phyloP scores from a whole-genome alignment of 495 filamentous ascomycete species.

The Penicillium bialowiezense region DNA sequence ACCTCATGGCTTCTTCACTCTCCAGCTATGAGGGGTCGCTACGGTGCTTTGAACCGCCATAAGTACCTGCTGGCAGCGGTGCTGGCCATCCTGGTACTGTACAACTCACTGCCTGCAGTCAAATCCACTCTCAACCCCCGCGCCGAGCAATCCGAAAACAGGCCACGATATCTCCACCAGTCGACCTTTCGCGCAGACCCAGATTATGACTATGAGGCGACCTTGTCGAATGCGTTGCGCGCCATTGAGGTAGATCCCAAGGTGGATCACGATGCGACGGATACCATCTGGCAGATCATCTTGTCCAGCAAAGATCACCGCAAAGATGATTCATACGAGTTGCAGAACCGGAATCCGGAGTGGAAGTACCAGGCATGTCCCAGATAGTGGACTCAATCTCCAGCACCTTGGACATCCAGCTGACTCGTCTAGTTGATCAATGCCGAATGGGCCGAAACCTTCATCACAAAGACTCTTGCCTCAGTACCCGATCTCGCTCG shows the following conservation, averaged over 20 bases:
- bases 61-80: slow-evolving; percentile 9
- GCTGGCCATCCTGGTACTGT: slow-evolving; percentile 7
- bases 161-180: slow-evolving; percentile 28
- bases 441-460: slow-evolving; percentile 27
- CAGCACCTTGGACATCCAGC: too few species aligned
- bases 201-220: slow-evolving; percentile 24
- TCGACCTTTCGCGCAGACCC: slow-evolving; percentile 32
- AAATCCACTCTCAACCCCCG: slow-evolving; percentile 1
- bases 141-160: slow-evolving; percentile 3
- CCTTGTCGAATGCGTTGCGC: slow-evolving; percentile 22
- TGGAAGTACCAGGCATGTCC: slow-evolving; percentile 36
- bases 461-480: slow-evolving; percentile 24
- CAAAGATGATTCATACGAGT: slow-evolving; percentile 24
- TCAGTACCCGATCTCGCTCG: slow-evolving; percentile 29
- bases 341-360: slow-evolving; percentile 28
- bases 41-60: slow-evolving; percentile 1
- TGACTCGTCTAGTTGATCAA: slow-evolving; percentile 23
- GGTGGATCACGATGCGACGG: slow-evolving; percentile 4
- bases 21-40: slow-evolving; percentile 10
- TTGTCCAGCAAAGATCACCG: slow-evolving; percentile 18
- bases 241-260: slow-evolving; percentile 20
- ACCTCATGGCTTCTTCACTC: too few species aligned
- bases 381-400: too few species aligned
- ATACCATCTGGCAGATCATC: slow-evolving; percentile 39
- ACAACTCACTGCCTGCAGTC: slow-evolving; percentile 4